Evolutionary conservation across 768 basidiomycete species (phyloP), one percentile per base, ranked within the genome.

Genomic region (Agaricus blazei): DNA sequence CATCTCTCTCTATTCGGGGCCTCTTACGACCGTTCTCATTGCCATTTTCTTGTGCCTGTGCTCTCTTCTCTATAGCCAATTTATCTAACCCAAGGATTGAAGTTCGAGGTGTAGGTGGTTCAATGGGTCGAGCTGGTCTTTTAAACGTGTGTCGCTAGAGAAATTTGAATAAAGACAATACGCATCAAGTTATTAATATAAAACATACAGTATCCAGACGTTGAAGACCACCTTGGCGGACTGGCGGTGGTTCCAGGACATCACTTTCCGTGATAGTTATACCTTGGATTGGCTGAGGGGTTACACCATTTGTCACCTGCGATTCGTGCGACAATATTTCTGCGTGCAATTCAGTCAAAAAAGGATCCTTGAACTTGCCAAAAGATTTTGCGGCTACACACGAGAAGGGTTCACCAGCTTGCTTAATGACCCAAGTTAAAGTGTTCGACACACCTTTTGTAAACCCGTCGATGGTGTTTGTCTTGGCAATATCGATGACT

Each of bases 71-170:
- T 47, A 80, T 83, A 0, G 97, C 97, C 2, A 98, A 77, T 26
- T 80, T 80, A 65, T 99, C 95, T 5, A 98, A 76, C 3, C 96
- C 95, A 1, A 98, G 81, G 3, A 91, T 63, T 4, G 95, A 97
- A 0, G 81, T 71, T 46, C 90, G 77, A 0, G 90, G 89, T 12
- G 89, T 89, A 9, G 86, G 84, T 2, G 89, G 88, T 62, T 88
- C 86, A 6, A 88, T 68, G 8, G 85, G 82, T 63, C 79, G 85
- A 4, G 82, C 81, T 2, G 91, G 92, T 64, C 83, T 75, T 50
- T 83, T 79, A 71, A 97, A 98, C 0, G 85, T 84, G 63, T 96
- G 92, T 68, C 75, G 78, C 91, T 93, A 47, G 4, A 56, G 6
- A 24, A 34, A 41, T 24, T 41, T 26, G 19, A 58, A 27, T 43